Conservation (phyloP, 208 protist genomes). For the Wallacemonas sp. region DNA sequence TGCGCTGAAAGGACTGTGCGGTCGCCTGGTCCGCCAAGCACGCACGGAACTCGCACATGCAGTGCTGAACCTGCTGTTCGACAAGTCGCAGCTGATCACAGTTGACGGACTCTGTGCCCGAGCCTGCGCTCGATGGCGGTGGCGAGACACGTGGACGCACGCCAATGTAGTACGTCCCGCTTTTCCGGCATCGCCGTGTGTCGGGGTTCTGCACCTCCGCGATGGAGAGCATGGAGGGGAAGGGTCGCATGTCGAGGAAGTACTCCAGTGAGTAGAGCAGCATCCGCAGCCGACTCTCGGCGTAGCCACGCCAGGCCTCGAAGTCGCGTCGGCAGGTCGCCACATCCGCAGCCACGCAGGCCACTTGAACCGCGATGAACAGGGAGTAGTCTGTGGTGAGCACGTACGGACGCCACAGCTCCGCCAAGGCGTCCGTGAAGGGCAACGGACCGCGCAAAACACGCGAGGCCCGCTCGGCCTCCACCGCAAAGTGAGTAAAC, state of each 20-base stretch:
- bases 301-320: constrained; percentile 65
- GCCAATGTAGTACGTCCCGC: constrained; percentile 6
- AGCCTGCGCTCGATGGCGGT: neutral
- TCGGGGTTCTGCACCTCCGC: neutral
- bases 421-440: constrained; percentile 17
- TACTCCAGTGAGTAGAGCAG: constrained; percentile 80
- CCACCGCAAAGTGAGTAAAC: constrained; percentile 58
- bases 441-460: constrained; percentile 19
- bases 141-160: neutral
- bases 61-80: constrained; percentile 1
- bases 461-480: constrained; percentile 52
- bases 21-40: constrained; percentile 26
- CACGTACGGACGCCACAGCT: constrained; percentile 51
- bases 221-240: constrained; percentile 31
- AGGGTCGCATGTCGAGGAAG: constrained; percentile 60
- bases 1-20: constrained; percentile 35
- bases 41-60: constrained; percentile 12
- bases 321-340: constrained; percentile 32
- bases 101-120: neutral
- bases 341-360: constrained; percentile 19
- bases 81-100: neutral
- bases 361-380: constrained; percentile 66
- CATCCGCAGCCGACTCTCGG: constrained; percentile 75
- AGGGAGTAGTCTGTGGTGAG: constrained; percentile 41
- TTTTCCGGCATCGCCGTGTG: neutral